Conservation (phyloP, 805 yeast species). For the Hemisphaericaspora nanyangensis region DNA sequence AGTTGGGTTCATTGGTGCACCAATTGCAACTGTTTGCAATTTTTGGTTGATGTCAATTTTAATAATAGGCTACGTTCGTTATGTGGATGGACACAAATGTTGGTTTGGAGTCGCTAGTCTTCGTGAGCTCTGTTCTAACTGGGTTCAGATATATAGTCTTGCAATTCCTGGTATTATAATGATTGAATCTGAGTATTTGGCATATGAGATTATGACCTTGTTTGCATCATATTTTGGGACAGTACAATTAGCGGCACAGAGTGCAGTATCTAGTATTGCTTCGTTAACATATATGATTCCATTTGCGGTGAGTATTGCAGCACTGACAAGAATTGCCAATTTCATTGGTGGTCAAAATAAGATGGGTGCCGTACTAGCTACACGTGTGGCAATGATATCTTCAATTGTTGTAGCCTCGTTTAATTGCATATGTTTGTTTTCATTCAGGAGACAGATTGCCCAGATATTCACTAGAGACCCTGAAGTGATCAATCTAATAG, state of each 20-base stretch:
- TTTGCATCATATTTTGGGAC: slow-evolving; percentile 48
- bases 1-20: slow-evolving; percentile 41
- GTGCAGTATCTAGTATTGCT: slow-evolving; percentile 46
- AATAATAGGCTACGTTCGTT: slow-evolving; percentile 34
- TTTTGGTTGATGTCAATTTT: slow-evolving; percentile 39
- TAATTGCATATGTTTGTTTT: slow-evolving; percentile 45
- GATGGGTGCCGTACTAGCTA: slow-evolving; percentile 33
- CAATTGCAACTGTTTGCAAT: slow-evolving; percentile 39
- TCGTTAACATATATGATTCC: slow-evolving; percentile 43
- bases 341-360: slow-evolving; percentile 42
- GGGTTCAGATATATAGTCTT: slow-evolving; percentile 33
- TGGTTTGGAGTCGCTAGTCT: slow-evolving; percentile 59
- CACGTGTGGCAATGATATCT: slow-evolving; percentile 26
- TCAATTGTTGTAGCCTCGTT: slow-evolving; percentile 26
- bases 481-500: slow-evolving; percentile 51
- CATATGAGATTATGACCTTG: slow-evolving; percentile 44
- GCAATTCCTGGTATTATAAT: slow-evolving; percentile 45
- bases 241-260: slow-evolving; percentile 47
- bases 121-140: slow-evolving; percentile 27
- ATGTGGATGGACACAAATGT: slow-evolving; percentile 62
- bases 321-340: slow-evolving; percentile 43
- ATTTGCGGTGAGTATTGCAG: slow-evolving; percentile 43
- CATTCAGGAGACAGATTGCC: slow-evolving; percentile 50
- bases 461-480: slow-evolving; percentile 58
- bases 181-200: slow-evolving; percentile 44